Base-by-base conservation (phyloP, 441 rosid genomes). In the Metrosideros polymorpha region DNA sequence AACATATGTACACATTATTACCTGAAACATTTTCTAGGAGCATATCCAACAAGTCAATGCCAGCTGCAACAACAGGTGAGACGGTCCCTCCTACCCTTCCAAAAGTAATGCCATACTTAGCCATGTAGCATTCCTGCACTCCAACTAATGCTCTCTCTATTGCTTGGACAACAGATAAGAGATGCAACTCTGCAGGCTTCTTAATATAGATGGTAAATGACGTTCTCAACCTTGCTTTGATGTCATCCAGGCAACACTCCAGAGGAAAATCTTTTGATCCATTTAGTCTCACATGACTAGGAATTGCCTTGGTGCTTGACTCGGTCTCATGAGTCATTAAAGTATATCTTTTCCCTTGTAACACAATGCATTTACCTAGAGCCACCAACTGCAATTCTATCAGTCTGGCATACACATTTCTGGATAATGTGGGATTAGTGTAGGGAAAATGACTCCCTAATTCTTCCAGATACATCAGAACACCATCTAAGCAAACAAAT, bases 11-110 rank as follows among this genome's bases (percentile, higher is more conserved):
- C 71, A 32, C 76, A 85, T 85, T 85, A 61, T 87, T 90, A 97
- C 99, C 98, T 93, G 98, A 91, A 88, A 90, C 95, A 90, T 93
- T 90, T 91, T 96, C 98, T 87, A 95, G 94, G 92, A 96, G 87
- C 32, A 98, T 92, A 90, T 96, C 98, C 89, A 98, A 93, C 93
- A 95, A 98, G 88, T 96, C 98, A 83, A 98, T 87, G 87, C 96
- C 96, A 86, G 95, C 97, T n/a, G 98, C 99, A 89, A 93, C 96
- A 29, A 90, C 89, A 85, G 95, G 88, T 79, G 97, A 93, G 86
- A 95, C 93, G 85, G 87, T 91, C 82, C 96, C 98, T 79, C 96
- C 91, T 87, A 88, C 91, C 84, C 86, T 88, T 89, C 96, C 94
- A 63, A 93, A 91, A 82, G 85, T 93, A 92, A 95, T 91, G 85